Evolutionary conservation across 164 flowering plant genomes (phyloP).

Genomic region (Tinospora cordifolia): DNA sequence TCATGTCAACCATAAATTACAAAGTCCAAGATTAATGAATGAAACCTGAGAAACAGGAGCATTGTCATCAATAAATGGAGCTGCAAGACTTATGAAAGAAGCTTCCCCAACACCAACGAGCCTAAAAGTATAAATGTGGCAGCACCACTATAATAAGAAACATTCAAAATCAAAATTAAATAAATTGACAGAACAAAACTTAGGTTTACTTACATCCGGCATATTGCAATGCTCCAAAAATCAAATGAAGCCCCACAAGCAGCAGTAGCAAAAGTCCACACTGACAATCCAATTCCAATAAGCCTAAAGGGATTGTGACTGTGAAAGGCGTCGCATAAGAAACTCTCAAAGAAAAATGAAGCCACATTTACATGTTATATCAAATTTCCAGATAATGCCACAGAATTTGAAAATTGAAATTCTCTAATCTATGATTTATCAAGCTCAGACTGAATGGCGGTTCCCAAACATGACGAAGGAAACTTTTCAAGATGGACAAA

Average conservation of each 20-base stretch:
- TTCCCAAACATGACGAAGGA: neutral
- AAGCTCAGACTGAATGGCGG: too few species aligned
- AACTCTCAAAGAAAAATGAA: neutral
- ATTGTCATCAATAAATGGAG: conserved; percentile 96
- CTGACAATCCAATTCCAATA: conserved; percentile 90
- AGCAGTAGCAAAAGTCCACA: conserved; percentile 82
- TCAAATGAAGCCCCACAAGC: conserved; percentile 77
- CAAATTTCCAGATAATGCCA: neutral
- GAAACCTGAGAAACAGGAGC: conserved; percentile 82
- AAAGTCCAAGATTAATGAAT: conserved; percentile 18
- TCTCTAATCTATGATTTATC: neutral
- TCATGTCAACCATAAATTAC: neutral
- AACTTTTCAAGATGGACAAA: neutral
- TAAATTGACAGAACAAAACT: neutral
- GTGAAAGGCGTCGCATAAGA: conserved; percentile 26
- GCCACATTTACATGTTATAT: neutral
- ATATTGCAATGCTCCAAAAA: conserved; percentile 79
- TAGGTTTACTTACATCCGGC: conserved; percentile 71
- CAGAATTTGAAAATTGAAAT: neutral
- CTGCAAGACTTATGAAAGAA: conserved; percentile 96
- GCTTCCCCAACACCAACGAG: conserved; percentile 99
- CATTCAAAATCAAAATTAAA: neutral
- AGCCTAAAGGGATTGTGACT: conserved; percentile 93
- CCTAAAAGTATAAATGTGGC: conserved; percentile 24
- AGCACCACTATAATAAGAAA: neutral